These are phyloP conservation scores for Breynia disticha DNA, from an alignment of 441 rosid species.

Conservation along the genomic window DNA sequence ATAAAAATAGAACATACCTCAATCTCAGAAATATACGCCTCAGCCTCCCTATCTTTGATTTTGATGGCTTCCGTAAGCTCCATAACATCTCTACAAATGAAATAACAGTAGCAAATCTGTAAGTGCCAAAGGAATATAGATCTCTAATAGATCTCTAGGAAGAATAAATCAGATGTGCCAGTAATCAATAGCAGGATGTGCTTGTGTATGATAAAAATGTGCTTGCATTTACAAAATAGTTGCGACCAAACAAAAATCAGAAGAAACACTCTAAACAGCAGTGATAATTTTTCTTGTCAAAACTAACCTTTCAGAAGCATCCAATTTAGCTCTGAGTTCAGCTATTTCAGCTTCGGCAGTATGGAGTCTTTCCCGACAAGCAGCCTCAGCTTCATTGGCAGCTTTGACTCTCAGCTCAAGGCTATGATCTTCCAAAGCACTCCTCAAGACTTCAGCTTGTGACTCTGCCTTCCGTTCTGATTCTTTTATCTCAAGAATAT, in stretches of 20 bases:
- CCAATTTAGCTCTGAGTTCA: slow-evolving; percentile 67
- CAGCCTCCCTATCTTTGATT: slow-evolving; percentile 76
- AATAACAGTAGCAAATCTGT: no score
- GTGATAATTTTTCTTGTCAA: background rate
- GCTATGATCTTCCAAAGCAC: slow-evolving; percentile 77
- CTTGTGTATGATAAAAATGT: no score
- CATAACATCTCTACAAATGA: slow-evolving; percentile 55
- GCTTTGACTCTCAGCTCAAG: slow-evolving; percentile 94
- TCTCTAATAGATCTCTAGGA: background rate
- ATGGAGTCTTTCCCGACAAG: slow-evolving; percentile 84
- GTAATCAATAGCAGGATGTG: no score
- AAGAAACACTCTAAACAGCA: background rate
- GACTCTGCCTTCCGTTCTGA: slow-evolving; percentile 61
- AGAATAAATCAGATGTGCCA: no score
- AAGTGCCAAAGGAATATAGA: background rate
- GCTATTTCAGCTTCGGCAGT: slow-evolving; percentile 81
- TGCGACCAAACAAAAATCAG: no score
- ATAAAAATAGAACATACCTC: slow-evolving; percentile 40
- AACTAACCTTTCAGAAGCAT: slow-evolving; percentile 67
- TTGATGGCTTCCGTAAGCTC: slow-evolving; percentile 78
- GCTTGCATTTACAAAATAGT: no score
- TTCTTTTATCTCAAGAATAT: slow-evolving; percentile 66
- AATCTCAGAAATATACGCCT: slow-evolving; percentile 86
- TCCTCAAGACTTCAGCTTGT: slow-evolving; percentile 68
- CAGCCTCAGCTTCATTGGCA: slow-evolving; percentile 87